Evolutionary conservation across 2,329 filamentous ascomycete genomes (phyloP).

Genomic region (Verticillium albo-atrum): DNA sequence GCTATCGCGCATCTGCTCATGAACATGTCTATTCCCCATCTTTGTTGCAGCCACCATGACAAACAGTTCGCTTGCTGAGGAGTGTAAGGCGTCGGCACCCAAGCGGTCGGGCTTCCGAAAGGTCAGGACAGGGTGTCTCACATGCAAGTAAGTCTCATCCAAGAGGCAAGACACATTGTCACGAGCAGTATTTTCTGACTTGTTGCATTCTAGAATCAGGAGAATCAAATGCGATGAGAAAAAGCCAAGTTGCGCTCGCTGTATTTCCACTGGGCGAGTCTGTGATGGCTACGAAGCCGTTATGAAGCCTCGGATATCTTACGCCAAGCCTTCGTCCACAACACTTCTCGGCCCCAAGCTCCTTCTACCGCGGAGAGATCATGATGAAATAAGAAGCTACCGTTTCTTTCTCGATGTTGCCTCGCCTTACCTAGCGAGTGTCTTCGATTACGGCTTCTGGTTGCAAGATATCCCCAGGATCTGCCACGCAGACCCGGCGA

Average conservation of each 20-base stretch:
- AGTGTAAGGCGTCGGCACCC: background rate
- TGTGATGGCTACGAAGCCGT: slow-evolving; percentile 9
- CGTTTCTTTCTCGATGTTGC: slow-evolving; percentile 13
- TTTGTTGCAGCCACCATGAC: background rate
- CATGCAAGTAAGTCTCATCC: slow-evolving; percentile 11
- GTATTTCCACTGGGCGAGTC: slow-evolving; percentile 7
- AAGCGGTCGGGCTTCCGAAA: slow-evolving; percentile 2
- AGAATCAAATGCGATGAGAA: slow-evolving; percentile 14
- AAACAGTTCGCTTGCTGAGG: too few species aligned
- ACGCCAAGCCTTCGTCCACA: background rate
- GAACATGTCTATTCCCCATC: too few species aligned
- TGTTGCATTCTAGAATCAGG: slow-evolving; percentile 6
- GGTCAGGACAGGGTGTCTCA: slow-evolving; percentile 12
- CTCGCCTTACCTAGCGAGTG: slow-evolving; percentile 10
- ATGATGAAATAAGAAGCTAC: slow-evolving; percentile 8
- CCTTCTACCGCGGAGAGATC: slow-evolving; percentile 3
- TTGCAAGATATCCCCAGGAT: slow-evolving; percentile 8
- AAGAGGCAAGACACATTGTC: too few species aligned
- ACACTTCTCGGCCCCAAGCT: background rate
- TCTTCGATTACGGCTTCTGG: slow-evolving; percentile 17
- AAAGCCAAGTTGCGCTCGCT: slow-evolving; percentile 10
- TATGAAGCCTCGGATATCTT: background rate
- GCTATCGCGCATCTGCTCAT: too few species aligned
- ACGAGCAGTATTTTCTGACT: too few species aligned
- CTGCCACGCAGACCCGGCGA: slow-evolving; percentile 12